Evolutionary conservation across 2,329 filamentous ascomycete species (phyloP).

Genomic region (Aspergillus felis): DNA sequence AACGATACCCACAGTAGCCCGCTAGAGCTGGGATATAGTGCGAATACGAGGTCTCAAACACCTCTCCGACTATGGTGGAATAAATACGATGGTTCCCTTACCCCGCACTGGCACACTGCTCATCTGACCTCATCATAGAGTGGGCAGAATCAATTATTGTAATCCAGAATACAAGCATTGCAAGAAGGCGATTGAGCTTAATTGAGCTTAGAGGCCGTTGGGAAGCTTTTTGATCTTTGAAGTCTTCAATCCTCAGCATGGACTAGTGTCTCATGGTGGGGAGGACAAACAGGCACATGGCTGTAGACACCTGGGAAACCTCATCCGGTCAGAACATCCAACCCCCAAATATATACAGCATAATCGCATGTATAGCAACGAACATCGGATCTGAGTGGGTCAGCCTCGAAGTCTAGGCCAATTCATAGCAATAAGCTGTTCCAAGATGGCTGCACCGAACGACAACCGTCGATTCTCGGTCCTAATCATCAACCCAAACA

Average conservation of each 20-base stretch:
- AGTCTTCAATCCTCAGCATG: background rate
- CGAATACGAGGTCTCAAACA: background rate
- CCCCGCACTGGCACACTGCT: background rate
- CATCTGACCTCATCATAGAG: background rate
- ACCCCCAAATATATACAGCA: background rate
- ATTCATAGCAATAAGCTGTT: slow-evolving; percentile 3
- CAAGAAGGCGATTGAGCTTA: background rate
- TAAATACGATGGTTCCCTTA: background rate
- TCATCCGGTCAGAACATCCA: background rate
- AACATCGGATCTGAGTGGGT: background rate
- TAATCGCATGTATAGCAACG: background rate
- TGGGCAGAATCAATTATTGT: too few relatives aligned
- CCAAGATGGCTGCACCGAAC: slow-evolving; percentile 12
- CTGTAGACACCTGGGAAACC: background rate
- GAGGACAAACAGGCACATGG: background rate
- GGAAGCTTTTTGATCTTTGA: background rate
- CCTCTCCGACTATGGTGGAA: background rate
- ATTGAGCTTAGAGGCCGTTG: background rate
- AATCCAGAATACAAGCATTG: background rate
- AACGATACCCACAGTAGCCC: background rate
- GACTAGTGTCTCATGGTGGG: background rate
- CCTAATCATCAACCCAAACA: slow-evolving; percentile 46
- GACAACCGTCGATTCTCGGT: slow-evolving; percentile 24
- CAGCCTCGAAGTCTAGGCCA: background rate
- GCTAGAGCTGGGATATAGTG: background rate